Evolutionary conservation across 352 stramenopile genomes (phyloP), one percentile per base, ranked within the genome.

Genomic region (Globisporangium spiculum): DNA sequence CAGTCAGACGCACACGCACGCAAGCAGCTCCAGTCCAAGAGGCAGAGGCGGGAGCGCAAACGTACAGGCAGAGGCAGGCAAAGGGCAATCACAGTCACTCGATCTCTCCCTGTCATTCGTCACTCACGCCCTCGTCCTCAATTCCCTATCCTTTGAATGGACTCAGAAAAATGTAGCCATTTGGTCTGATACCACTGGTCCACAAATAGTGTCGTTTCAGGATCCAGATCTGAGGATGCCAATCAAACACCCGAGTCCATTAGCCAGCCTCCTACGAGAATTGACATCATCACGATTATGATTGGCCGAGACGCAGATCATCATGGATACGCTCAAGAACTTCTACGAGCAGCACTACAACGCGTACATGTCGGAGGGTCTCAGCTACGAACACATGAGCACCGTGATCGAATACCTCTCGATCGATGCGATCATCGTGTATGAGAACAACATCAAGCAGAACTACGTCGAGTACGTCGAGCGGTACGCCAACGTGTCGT

Each of bases 91-190:
- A 18, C 0, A 60, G 8, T 20, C 24, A 22, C 50, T 26, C 22
- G 10, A 10, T 20, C 14, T 50, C 16, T 50, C 27, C 12, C 54
- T 26, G 10, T 32, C 54, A 41, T 60, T 60, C 27, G 54, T 32
- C 27, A 32, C 27, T 60, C 54, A 60, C 22, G 6, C 27, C 16
- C 41, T 57, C 60, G 41, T 57, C 60, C 60, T 65, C 60, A 24
- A 26, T 30, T 20, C 32, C 60, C 41, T 55, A 65, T 32, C 7
- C 26, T 22, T 20, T 8, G 14, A 22, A 10, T 52, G 44, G 16
- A 24, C 24, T 52, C 60, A 30, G 26, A 65, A 24, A 63, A 55
- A 32, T 56, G 59, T 16, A 64, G 41, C 36, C 41, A 64, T 53
- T 14, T 63, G 4, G 22, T 52, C 44, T 22, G 44, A 52, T 44